A percentile compares a stretch with the other conserved stretches of the same genome.
These are phyloP conservation scores for Coprinopsis marcescibilis DNA, from an alignment of 768 basidiomycete species.

Conservation along the genomic window DNA sequence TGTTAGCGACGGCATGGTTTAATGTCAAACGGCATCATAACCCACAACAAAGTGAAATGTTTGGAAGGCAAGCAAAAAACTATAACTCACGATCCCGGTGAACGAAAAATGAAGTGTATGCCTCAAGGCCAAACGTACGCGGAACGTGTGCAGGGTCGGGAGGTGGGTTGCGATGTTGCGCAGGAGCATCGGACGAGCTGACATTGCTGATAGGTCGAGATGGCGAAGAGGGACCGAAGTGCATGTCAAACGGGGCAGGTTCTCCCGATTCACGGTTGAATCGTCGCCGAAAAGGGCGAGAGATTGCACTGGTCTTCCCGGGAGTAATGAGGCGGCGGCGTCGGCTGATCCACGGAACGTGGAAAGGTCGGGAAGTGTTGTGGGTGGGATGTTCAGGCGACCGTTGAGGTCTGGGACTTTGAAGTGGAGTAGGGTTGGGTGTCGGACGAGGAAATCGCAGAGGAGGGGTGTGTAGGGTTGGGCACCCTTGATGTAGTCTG, in stretches of 20 bases:
- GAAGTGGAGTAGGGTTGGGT: constrained; percentile 39
- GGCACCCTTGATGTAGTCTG: constrained; percentile 37
- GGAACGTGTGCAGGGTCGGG: constrained; percentile 43
- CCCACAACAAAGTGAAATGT: constrained; percentile 4
- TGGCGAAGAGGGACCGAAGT: constrained; percentile 43
- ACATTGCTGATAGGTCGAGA: constrained; percentile 57
- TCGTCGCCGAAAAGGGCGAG: constrained; percentile 55
- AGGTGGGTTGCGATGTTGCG: constrained; percentile 50
- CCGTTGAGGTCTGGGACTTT: constrained; percentile 41
- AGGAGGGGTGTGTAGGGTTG: constrained; percentile 37
- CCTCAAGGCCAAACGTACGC: constrained; percentile 52
- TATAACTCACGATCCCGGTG: constrained; percentile 55
- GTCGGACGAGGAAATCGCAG: constrained; percentile 35
- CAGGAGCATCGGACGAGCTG: constrained; percentile 50
- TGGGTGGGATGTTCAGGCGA: constrained; percentile 33
- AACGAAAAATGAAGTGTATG: constrained; percentile 62
- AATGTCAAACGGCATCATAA: constrained; percentile 7
- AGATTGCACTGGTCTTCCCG: constrained; percentile 52
- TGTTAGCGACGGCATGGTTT: too few species aligned
- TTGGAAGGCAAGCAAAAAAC: constrained; percentile 11
- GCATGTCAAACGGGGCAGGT: constrained; percentile 43
- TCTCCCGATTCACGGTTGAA: constrained; percentile 46
- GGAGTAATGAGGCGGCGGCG: constrained; percentile 54
- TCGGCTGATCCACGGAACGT: constrained; percentile 57
- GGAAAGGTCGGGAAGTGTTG: constrained; percentile 41